Conservation (phyloP, 140 eudicot genomes). For the Ambrosia hybrid region DNA sequence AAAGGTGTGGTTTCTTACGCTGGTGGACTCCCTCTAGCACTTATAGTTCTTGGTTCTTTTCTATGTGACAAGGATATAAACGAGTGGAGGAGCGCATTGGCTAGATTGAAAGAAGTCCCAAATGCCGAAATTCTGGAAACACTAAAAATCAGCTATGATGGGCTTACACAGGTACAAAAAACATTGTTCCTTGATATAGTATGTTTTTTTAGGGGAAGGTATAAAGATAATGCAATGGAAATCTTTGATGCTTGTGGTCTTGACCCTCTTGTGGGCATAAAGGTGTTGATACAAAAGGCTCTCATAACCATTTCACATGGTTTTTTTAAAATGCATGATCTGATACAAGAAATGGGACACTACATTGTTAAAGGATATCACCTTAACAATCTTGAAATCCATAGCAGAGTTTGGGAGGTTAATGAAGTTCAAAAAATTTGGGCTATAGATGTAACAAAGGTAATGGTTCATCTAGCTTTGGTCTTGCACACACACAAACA, state of each 20-base stretch:
- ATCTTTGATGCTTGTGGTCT: slow-evolving; percentile 32
- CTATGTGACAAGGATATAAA: slow-evolving; percentile 23
- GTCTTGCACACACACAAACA: too few relatives aligned
- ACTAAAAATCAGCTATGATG: slow-evolving; percentile 35
- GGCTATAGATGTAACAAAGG: not conserved
- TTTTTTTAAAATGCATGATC: slow-evolving; percentile 25
- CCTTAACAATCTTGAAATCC: slow-evolving; percentile 16
- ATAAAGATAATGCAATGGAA: not conserved
- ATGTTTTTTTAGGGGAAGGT: slow-evolving; percentile 18
- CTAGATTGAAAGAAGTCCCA: slow-evolving; percentile 22
- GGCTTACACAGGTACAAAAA: slow-evolving; percentile 15
- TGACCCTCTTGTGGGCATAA: slow-evolving; percentile 31
- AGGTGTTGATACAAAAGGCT: slow-evolving; percentile 33
- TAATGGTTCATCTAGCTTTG: too few relatives aligned
- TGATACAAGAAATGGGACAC: slow-evolving; percentile 30
- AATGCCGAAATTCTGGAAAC: slow-evolving; percentile 6
- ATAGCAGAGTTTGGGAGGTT: slow-evolving; percentile 26
- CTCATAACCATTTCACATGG: slow-evolving; percentile 18
- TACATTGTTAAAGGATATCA: slow-evolving; percentile 18
- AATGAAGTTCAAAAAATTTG: slow-evolving; percentile 11
- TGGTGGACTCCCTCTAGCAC: slow-evolving; percentile 38
- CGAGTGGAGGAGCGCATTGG: slow-evolving; percentile 31
- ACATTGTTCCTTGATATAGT: slow-evolving; percentile 36
- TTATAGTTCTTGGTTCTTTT: slow-evolving; percentile 24
- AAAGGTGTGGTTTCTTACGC: slow-evolving; percentile 23